Conservation (phyloP, 306 rosid species). For the Hippophae rhamnoides region DNA sequence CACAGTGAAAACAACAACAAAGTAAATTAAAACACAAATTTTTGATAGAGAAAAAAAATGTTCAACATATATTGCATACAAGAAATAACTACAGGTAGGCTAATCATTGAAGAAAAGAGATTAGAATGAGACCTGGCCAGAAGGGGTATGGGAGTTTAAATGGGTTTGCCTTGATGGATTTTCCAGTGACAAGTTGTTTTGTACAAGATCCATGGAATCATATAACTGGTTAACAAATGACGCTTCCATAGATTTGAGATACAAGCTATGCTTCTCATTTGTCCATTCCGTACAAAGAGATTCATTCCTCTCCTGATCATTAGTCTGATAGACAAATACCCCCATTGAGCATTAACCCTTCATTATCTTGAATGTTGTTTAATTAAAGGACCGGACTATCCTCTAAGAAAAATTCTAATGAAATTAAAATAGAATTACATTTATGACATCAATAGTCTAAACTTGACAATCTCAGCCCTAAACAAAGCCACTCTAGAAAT, state of each 20-base stretch:
- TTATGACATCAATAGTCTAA: too few species aligned
- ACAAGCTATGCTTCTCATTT: conserved; percentile 61
- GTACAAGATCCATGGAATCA: conserved; percentile 32
- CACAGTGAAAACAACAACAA: too few species aligned
- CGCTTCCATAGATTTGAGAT: conserved; percentile 60
- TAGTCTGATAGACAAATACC: too few species aligned
- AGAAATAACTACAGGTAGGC: not conserved
- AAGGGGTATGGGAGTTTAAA: conserved; percentile 18
- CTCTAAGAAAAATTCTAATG: too few species aligned
- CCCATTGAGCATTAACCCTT: too few species aligned
- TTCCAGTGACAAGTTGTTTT: conserved; percentile 7
- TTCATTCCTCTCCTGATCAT: too few species aligned
- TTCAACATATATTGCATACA: not conserved
- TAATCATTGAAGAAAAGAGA: not conserved
- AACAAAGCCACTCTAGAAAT: too few species aligned
- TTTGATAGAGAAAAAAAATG: not conserved
- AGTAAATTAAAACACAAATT: too few species aligned
- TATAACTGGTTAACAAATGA: conserved; percentile 53
- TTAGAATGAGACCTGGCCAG: conserved; percentile 40
- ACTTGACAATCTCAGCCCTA: too few species aligned
- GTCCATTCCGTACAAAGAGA: conserved; percentile 35
- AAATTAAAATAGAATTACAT: too few species aligned
- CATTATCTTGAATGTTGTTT: too few species aligned
- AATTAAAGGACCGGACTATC: too few species aligned
- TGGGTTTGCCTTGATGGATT: conserved; percentile 2